Conservation (phyloP, 2,329 filamentous ascomycete species). For the Parastagonospora avenae region DNA sequence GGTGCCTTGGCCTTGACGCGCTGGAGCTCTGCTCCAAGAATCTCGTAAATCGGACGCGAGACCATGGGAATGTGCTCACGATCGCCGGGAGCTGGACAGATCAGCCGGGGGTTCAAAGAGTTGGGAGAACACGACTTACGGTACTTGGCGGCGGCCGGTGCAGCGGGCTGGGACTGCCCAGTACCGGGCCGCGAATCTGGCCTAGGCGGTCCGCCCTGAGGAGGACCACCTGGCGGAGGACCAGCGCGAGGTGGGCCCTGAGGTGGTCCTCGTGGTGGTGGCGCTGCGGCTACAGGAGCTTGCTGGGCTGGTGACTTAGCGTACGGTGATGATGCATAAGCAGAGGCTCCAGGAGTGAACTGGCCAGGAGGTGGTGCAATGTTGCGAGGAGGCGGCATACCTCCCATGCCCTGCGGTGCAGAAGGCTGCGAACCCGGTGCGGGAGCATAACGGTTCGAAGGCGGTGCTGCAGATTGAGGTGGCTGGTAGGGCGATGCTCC, state of each 20-base stretch:
- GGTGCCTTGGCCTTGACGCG: conserved; percentile 86
- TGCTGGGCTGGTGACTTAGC: conserved; percentile 40
- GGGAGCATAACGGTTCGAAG: conserved; percentile 67
- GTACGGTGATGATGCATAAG: conserved; percentile 43
- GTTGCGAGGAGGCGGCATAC: conserved; percentile 48
- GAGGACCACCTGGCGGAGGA: conserved; percentile 45
- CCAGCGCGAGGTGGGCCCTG: conserved; percentile 52
- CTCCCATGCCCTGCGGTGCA: conserved; percentile 40
- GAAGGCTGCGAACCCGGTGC: conserved; percentile 63
- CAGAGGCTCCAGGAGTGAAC: conserved; percentile 26
- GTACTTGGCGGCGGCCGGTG: conserved; percentile 66
- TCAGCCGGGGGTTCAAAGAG: conserved; percentile 20
- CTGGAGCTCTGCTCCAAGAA: conserved; percentile 83
- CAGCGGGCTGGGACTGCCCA: conserved; percentile 55
- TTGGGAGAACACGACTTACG: conserved; percentile 57
- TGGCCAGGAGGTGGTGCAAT: conserved; percentile 52
- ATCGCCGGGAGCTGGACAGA: conserved; percentile 68
- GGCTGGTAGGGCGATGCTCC: conserved; percentile 86
- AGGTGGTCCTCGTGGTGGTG: conserved; percentile 47
- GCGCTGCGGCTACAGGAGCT: conserved; percentile 46
- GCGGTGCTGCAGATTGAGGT: conserved; percentile 70
- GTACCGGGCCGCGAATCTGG: conserved; percentile 52
- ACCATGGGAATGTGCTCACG: conserved; percentile 82
- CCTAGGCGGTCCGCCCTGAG: conserved; percentile 47
- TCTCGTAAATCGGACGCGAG: conserved; percentile 79